Evolutionary conservation across 1,139 yeast species (phyloP), one percentile per base, ranked within the genome.

Genomic region (Kodamaea fungicola): DNA sequence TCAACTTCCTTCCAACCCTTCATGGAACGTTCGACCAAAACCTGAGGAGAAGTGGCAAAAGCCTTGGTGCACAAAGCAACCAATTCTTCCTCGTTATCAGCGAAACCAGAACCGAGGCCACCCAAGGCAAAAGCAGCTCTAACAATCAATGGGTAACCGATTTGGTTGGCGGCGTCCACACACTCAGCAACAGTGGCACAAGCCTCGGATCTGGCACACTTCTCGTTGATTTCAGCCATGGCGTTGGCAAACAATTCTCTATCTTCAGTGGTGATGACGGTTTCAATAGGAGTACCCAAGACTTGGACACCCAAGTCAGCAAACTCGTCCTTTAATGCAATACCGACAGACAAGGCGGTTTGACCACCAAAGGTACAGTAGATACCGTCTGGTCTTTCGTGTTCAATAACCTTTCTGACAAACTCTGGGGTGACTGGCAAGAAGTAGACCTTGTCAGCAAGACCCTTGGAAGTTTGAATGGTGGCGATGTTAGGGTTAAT

Each of bases 1-100:
- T 92, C 98, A 52, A 92, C 88, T 71, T 92, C 98, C 65, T 92
- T 92, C 98, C 98, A 92, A 49, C 98, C 98, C 73, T 92, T 92
- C 96, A 92, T 86, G 37, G 97, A 88, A 64, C 80, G 80, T 74
- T 92, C 98, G 45, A 92, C 95, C 51, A 92, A 76, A 42, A 92
- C 94, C 70, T 92, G 98, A 22, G 98, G 97, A 38, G 96, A 84
- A 16, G 95, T 79, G 40, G 97, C 96, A 63, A 92, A 89, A 1
- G 98, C 96, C 62, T 85, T 83, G 60, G 81, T 78, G 72, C 97
- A 88, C 51, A 92, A 74, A 32, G 79, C 92, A 43, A 83, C 73
- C 58, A 92, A 78, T 67, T 92, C 94, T 51, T 76, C 65, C 57
- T 86, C 89, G 59, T 88, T 87, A 51, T 89, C 90, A 41, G 98